Percentiles rank a stretch among this genome's conserved stretches.
Evolutionary conservation across 495 filamentous ascomycete species (phyloP).

Genomic region (Xylaria grammica): DNA sequence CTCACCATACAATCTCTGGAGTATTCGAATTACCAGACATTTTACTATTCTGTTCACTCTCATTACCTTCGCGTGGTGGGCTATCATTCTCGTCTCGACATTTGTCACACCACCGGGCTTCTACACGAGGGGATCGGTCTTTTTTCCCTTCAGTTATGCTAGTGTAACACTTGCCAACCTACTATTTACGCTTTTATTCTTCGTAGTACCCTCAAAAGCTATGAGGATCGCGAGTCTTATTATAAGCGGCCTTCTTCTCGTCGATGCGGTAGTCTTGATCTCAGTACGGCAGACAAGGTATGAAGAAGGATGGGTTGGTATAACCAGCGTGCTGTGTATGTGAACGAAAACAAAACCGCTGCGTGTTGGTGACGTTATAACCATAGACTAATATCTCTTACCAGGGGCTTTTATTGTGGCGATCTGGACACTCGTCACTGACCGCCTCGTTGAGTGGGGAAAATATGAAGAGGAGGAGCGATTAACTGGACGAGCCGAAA

Average conservation of each 20-base stretch:
- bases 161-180: slow-evolving; percentile 76
- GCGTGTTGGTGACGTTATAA: slow-evolving; percentile 46
- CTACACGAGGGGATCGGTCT: slow-evolving; percentile 85
- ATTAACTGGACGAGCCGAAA: slow-evolving; percentile 88
- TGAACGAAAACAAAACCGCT: slow-evolving; percentile 28
- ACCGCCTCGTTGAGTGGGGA: slow-evolving; percentile 82
- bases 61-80: slow-evolving; percentile 89
- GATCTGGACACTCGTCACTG: slow-evolving; percentile 47
- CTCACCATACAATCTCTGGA: slow-evolving; percentile 94
- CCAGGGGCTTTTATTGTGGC: slow-evolving; percentile 52
- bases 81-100: slow-evolving; percentile 78
- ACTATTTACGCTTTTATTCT: slow-evolving; percentile 81
- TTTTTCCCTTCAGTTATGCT: slow-evolving; percentile 83
- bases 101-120: slow-evolving; percentile 89
- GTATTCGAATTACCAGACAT: slow-evolving; percentile 76
- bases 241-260: slow-evolving; percentile 71
- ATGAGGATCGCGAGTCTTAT: slow-evolving; percentile 72
- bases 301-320: slow-evolving; percentile 91
- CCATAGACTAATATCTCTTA: slow-evolving; percentile 60
- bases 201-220: slow-evolving; percentile 76
- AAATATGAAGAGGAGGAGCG: slow-evolving; percentile 91
- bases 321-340: slow-evolving; percentile 82
- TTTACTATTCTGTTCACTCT: slow-evolving; percentile 72
- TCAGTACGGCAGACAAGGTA: slow-evolving; percentile 70
- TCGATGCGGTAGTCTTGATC: slow-evolving; percentile 79